phyloP scores from a whole-genome alignment of 1,284 basidiomycete species.

The Leccinum cinnamomeum region DNA sequence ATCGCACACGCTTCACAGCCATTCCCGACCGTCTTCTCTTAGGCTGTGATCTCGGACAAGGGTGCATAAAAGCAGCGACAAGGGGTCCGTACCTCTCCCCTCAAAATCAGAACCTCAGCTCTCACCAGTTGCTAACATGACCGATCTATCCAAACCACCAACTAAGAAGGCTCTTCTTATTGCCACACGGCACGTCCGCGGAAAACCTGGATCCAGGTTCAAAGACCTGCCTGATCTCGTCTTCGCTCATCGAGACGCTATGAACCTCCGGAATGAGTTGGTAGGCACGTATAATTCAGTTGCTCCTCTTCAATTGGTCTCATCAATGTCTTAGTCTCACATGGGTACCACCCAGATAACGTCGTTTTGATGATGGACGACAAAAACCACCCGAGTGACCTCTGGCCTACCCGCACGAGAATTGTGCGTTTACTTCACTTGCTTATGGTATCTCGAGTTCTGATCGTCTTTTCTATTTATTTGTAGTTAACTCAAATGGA shows the following conservation, averaged over 20 bases:
- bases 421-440: conserved; percentile 28
- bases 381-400: background rate
- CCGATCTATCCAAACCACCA: background rate
- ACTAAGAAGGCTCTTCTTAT: conserved; percentile 30
- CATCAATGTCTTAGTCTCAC: conserved; percentile 12
- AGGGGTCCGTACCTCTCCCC: background rate
- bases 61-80: background rate
- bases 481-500: conserved; percentile 29
- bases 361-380: conserved; percentile 36
- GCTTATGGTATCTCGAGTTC: background rate
- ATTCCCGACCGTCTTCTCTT: background rate
- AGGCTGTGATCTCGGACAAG: background rate
- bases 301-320: conserved; percentile 3
- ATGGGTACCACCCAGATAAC: conserved; percentile 30
- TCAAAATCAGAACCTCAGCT: background rate
- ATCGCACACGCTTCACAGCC: background rate
- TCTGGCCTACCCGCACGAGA: conserved; percentile 30
- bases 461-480: background rate
- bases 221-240: conserved; percentile 14
- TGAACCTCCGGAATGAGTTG: conserved; percentile 12
- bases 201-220: conserved; percentile 3
- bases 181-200: conserved; percentile 14
- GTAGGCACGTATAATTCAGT: conserved; percentile 14
- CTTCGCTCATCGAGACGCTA: conserved; percentile 26
- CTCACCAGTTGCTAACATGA: background rate